Base-by-base conservation (phyloP, 208 protist genomes). In the Polymyxa betae region DNA sequence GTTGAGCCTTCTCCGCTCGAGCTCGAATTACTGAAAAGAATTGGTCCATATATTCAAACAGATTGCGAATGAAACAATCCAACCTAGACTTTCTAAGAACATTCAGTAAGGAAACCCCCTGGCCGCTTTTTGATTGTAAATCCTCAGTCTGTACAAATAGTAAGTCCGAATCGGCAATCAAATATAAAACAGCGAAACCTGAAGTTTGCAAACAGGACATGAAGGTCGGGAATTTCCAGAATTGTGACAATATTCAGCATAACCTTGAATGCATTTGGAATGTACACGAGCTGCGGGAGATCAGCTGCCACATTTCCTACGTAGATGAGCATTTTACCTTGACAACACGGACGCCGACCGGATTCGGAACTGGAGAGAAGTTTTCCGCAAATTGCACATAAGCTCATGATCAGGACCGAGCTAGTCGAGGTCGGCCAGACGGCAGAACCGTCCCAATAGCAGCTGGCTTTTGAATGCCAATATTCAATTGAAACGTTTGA, bases 241-340 rank as follows among this genome's bases (percentile, higher is more conserved):
- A 35, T 35, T 35, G 35, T 82, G 72, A 35, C 16, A 5, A 82
- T 82, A 82, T 20, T 5, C 5, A 20, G 35, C 72, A 43, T 82
- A 82, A n/a, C 72, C 72, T 45, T 82, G 72, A 43, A 82, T 43
- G n/a, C 72, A 82, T 5, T 12, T 82, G 12, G 16, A 40, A 82
- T 82, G 72, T 20, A 82, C 35, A 16, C 16, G 5, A 5, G 72
- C 72, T 82, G 54, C n/a, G n/a, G n/a, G n/a, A n/a, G n/a, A n/a
- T n/a, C n/a, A n/a, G n/a, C n/a, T n/a, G n/a, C n/a, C n/a, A n/a
- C n/a, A n/a, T n/a, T n/a, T n/a, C n/a, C n/a, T n/a, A n/a, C n/a
- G n/a, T n/a, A n/a, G n/a, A n/a, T n/a, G n/a, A n/a, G n/a, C n/a
- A n/a, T n/a, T n/a, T n/a, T n/a, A n/a, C n/a, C n/a, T n/a, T n/a